These are phyloP conservation scores for Curvularia verruculosa DNA, from an alignment of 2,329 filamentous ascomycete species.

Conservation along the genomic window DNA sequence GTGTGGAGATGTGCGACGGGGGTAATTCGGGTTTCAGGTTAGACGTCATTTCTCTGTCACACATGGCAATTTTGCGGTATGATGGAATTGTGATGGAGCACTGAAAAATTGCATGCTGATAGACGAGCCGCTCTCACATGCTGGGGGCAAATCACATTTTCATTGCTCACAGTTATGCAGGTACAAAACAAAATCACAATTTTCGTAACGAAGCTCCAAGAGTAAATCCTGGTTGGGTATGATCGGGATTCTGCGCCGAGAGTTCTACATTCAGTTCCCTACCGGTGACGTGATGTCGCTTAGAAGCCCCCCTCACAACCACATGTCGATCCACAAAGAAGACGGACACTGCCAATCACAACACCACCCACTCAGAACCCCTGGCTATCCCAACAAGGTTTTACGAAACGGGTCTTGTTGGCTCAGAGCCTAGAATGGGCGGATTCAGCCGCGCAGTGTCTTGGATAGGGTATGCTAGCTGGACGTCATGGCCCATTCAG, in stretches of 20 bases:
- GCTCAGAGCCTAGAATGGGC: slow-evolving; percentile 17
- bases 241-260: slow-evolving; percentile 35
- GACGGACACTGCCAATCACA: slow-evolving; percentile 31
- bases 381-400: slow-evolving; percentile 20
- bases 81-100: slow-evolving; percentile 19
- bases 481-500: slow-evolving; percentile 37
- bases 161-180: slow-evolving; percentile 28
- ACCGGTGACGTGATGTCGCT: slow-evolving; percentile 40
- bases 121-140: slow-evolving; percentile 1
- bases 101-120: slow-evolving; percentile 9
- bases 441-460: slow-evolving; percentile 27
- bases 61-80: slow-evolving; percentile 13
- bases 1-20: slow-evolving; percentile 3
- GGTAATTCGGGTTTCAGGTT: slow-evolving; percentile 9
- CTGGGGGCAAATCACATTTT: slow-evolving; percentile 5
- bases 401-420: slow-evolving; percentile 13
- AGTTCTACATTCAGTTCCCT: slow-evolving; percentile 17
- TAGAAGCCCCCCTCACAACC: slow-evolving; percentile 20
- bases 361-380: neutral
- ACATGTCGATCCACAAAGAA: slow-evolving; percentile 27
- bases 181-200: slow-evolving; percentile 26
- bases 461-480: slow-evolving; percentile 11
- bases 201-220: slow-evolving; percentile 22
- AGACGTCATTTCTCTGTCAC: slow-evolving; percentile 21
- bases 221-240: slow-evolving; percentile 13